Conservation (phyloP, 257 asterid species). For the Paulownia fortunei region DNA sequence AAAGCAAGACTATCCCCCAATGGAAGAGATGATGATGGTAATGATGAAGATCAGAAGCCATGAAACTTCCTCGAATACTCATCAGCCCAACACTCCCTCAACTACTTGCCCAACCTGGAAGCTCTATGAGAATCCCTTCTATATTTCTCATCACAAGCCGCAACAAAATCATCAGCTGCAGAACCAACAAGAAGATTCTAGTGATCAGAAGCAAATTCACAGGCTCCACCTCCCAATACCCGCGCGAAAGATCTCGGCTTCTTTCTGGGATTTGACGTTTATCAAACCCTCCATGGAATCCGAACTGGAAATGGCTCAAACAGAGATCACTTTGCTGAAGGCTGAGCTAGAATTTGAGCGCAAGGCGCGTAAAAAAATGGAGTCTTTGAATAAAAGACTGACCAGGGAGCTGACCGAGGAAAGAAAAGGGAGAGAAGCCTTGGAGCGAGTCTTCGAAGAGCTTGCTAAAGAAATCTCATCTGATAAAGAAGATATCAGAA, state of each 20-base stretch:
- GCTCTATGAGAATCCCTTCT: conserved; percentile 83
- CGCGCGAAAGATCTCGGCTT: conserved; percentile 65
- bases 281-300: conserved; percentile 74
- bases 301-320: conserved; percentile 57
- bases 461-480: conserved; percentile 54
- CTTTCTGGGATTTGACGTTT: conserved; percentile 80
- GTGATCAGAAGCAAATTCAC: conserved; percentile 54
- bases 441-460: conserved; percentile 56
- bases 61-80: conserved; percentile 34
- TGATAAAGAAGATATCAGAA: conserved; percentile 41
- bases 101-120: conserved; percentile 76
- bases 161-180: conserved; percentile 23
- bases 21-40: conserved; percentile 64
- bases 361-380: conserved; percentile 58
- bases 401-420: conserved; percentile 58
- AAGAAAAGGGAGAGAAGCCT: conserved; percentile 57
- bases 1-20: conserved; percentile 31
- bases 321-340: conserved; percentile 47
- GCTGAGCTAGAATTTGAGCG: conserved; percentile 55
- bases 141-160: conserved; percentile 37
- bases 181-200: conserved; percentile 17
- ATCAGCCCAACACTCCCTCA: conserved; percentile 17
- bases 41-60: conserved; percentile 65
- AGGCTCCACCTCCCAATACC: conserved; percentile 77
- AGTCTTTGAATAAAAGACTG: conserved; percentile 50